Evolutionary conservation across 257 asterid genomes (phyloP).

Genomic region (Oldenlandia corymbosa): DNA sequence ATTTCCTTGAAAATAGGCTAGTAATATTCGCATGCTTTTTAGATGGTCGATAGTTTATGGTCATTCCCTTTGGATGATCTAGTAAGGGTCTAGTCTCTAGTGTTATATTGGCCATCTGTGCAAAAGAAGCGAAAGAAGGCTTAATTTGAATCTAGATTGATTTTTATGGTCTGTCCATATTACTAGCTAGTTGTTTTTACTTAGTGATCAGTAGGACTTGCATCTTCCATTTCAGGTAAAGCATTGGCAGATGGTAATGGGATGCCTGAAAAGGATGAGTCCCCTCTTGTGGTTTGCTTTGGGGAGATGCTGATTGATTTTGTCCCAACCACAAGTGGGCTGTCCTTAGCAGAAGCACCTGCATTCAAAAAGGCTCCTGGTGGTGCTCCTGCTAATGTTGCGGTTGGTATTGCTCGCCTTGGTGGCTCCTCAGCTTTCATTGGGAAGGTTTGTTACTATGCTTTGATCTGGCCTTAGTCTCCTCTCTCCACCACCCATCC

Average conservation of each 20-base stretch:
- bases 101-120: background rate
- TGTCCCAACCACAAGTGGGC: slow-evolving; percentile 85
- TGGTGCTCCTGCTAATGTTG: slow-evolving; percentile 99
- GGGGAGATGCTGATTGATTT: slow-evolving; percentile 99
- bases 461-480: background rate
- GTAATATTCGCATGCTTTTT: background rate
- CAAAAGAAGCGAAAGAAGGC: background rate
- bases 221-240: slow-evolving; percentile 36
- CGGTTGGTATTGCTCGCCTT: slow-evolving; percentile 96
- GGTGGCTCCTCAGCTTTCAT: slow-evolving; percentile 95
- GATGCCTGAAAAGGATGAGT: slow-evolving; percentile 43
- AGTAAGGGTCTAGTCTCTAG: background rate
- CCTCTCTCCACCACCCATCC: background rate
- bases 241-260: slow-evolving; percentile 51
- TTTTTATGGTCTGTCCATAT: background rate
- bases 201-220: slow-evolving; percentile 1
- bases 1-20: background rate
- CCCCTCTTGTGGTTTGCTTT: slow-evolving; percentile 82
- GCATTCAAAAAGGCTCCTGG: slow-evolving; percentile 98
- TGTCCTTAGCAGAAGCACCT: slow-evolving; percentile 86
- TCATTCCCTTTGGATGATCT: background rate
- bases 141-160: background rate
- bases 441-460: slow-evolving; percentile 59
- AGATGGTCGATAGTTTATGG: background rate
- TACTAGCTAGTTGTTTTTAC: background rate